phyloP scores from a whole-genome alignment of 768 basidiomycete genomes.

The Phaffia australis region DNA sequence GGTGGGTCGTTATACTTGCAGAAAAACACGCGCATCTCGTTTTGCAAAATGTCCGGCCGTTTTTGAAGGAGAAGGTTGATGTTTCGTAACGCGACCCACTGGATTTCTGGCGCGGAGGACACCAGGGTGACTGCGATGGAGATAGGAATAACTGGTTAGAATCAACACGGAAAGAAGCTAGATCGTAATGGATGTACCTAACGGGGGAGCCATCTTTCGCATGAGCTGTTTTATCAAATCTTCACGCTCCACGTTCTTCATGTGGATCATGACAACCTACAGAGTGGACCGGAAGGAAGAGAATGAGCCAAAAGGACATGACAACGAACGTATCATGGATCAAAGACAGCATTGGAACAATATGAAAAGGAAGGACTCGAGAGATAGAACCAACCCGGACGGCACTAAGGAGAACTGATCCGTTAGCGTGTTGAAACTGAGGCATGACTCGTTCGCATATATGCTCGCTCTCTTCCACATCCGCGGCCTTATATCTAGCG shows the following conservation, averaged over 20 bases:
- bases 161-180: background rate
- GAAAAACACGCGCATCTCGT: slow-evolving; percentile 98
- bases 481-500: slow-evolving; percentile 66
- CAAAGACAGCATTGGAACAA: slow-evolving; percentile 46
- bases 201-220: slow-evolving; percentile 93
- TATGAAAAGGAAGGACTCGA: background rate
- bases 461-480: slow-evolving; percentile 93
- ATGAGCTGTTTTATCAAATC: slow-evolving; percentile 77
- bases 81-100: slow-evolving; percentile 93
- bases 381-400: slow-evolving; percentile 54
- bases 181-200: slow-evolving; percentile 49
- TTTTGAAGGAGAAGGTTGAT: slow-evolving; percentile 95
- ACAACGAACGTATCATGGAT: slow-evolving; percentile 33
- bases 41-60: slow-evolving; percentile 78
- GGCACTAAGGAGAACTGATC: slow-evolving; percentile 89
- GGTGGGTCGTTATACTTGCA: slow-evolving; percentile 99
- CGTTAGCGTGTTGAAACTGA: slow-evolving; percentile 96
- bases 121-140: slow-evolving; percentile 64
- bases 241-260: slow-evolving; percentile 56
- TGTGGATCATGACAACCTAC: slow-evolving; percentile 79
- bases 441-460: slow-evolving; percentile 98
- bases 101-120: slow-evolving; percentile 95
- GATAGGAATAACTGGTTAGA: background rate
- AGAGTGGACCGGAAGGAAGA: slow-evolving; percentile 46
- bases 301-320: slow-evolving; percentile 60